Evolutionary conservation across 2,329 filamentous ascomycete genomes (phyloP).

Genomic region (Curvularia hawaiiensis): DNA sequence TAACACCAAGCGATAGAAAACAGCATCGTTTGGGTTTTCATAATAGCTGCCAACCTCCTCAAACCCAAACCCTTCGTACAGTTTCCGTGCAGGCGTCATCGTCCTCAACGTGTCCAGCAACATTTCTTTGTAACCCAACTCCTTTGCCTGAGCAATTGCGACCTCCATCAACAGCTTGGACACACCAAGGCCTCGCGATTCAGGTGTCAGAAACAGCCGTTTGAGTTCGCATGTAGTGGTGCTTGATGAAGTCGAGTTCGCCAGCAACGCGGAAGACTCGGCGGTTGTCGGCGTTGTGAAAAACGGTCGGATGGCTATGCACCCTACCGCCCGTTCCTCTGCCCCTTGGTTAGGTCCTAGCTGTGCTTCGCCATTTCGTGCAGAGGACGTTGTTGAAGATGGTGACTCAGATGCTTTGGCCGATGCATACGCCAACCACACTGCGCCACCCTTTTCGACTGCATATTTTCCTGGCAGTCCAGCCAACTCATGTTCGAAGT

Average conservation of each 20-base stretch:
- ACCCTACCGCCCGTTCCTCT: conserved; percentile 50
- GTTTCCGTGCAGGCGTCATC: conserved; percentile 57
- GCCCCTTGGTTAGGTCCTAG: not conserved
- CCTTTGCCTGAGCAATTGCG: conserved; percentile 53
- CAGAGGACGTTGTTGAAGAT: not conserved
- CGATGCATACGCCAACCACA: conserved; percentile 54
- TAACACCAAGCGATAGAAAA: conserved; percentile 55
- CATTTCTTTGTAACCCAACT: conserved; percentile 58
- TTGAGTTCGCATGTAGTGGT: conserved; percentile 60
- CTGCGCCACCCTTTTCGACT: conserved; percentile 50
- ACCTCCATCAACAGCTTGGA: conserved; percentile 55
- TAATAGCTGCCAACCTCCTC: conserved; percentile 60
- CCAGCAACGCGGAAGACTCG: conserved; percentile 9
- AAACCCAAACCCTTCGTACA: conserved; percentile 61
- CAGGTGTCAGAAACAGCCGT: conserved; percentile 58
- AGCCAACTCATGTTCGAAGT: conserved; percentile 59
- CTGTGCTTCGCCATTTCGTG: not conserved
- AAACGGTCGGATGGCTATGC: conserved; percentile 56
- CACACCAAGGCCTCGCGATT: conserved; percentile 56
- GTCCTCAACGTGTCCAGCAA: conserved; percentile 60
- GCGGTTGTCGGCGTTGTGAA: conserved; percentile 11
- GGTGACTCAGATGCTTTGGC: not conserved
- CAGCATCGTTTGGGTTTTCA: conserved; percentile 58
- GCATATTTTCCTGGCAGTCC: conserved; percentile 61
- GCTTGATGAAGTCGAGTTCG: conserved; percentile 8